Percentiles rank a stretch among this genome's conserved stretches.
Conservation (phyloP, 2,329 filamentous ascomycete species). For the Lecanicillium sp. region DNA sequence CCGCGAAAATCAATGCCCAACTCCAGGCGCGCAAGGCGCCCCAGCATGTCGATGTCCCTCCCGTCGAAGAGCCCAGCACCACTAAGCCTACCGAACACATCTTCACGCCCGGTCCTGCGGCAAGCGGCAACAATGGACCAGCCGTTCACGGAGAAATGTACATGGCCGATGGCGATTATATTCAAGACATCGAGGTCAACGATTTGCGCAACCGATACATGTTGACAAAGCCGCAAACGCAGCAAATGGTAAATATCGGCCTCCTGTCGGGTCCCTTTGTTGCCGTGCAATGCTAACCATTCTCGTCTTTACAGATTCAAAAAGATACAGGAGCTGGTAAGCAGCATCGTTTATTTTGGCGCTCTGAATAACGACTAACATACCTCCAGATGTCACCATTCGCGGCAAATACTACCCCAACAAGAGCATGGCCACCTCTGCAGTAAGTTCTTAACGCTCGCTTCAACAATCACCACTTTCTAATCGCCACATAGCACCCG, state of each 20-base stretch:
- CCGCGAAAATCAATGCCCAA: slow-evolving; percentile 77
- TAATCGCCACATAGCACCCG: slow-evolving; percentile 56
- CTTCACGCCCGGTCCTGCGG: slow-evolving; percentile 24
- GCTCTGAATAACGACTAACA: slow-evolving; percentile 27
- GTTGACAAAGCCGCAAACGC: slow-evolving; percentile 91
- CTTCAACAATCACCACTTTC: neutral
- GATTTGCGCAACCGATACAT: slow-evolving; percentile 94
- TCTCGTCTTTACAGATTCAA: slow-evolving; percentile 79
- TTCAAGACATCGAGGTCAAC: slow-evolving; percentile 98
- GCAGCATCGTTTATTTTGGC: slow-evolving; percentile 35
- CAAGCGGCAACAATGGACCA: slow-evolving; percentile 19
- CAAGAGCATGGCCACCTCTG: slow-evolving; percentile 91
- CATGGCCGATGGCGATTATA: slow-evolving; percentile 92
- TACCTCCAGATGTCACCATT: slow-evolving; percentile 90
- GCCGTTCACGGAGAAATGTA: slow-evolving; percentile 80
- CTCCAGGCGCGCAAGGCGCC: slow-evolving; percentile 82
- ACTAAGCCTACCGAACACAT: slow-evolving; percentile 30
- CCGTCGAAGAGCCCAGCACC: slow-evolving; percentile 55
- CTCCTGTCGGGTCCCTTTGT: neutral
- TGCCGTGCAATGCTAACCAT: neutral
- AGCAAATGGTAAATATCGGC: slow-evolving; percentile 99
- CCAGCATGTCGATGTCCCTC: slow-evolving; percentile 83
- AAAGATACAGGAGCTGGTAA: slow-evolving; percentile 99
- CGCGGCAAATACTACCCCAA: slow-evolving; percentile 95
- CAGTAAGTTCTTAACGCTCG: slow-evolving; percentile 55